Percentiles rank a stretch among this genome's conserved stretches.
Evolutionary conservation across 148 eudicot species (phyloP).

Genomic region (Beta vulgaris): DNA sequence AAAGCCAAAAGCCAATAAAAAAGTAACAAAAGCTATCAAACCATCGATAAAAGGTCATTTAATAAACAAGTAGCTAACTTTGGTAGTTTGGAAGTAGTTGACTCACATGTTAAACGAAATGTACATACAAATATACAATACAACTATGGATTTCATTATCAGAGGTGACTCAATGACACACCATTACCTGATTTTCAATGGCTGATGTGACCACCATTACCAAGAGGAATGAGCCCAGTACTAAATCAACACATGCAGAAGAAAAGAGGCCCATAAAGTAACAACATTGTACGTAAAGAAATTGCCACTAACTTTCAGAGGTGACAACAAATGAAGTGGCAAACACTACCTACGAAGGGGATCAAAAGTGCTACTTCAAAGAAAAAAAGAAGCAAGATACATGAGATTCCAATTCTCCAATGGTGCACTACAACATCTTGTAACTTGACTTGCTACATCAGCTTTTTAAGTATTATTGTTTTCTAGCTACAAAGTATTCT

Average conservation of each 20-base stretch:
- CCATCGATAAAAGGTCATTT: too few species aligned
- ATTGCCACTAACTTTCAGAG: not conserved
- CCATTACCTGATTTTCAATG: not conserved
- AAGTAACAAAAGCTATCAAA: too few species aligned
- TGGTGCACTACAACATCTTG: too few species aligned
- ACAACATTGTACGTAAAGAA: not conserved
- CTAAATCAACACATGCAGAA: not conserved
- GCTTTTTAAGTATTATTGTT: too few species aligned
- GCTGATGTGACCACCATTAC: conserved; percentile 3
- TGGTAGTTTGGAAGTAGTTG: not conserved
- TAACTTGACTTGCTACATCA: too few species aligned
- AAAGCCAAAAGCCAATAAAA: too few species aligned
- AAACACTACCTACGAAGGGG: not conserved
- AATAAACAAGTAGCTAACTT: not conserved
- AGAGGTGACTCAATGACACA: not conserved
- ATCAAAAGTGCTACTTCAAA: not conserved
- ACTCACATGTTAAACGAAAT: not conserved
- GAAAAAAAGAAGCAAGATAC: not conserved
- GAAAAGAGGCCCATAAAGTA: too few species aligned
- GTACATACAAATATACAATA: too few species aligned
- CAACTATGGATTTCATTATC: not conserved
- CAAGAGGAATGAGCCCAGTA: not conserved
- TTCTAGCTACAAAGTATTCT: too few species aligned
- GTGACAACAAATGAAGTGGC: conserved; percentile 8
- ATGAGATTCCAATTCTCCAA: not conserved